Conservation (phyloP, 2,329 filamentous ascomycete genomes). For the Ascochyta clinopodiicola region DNA sequence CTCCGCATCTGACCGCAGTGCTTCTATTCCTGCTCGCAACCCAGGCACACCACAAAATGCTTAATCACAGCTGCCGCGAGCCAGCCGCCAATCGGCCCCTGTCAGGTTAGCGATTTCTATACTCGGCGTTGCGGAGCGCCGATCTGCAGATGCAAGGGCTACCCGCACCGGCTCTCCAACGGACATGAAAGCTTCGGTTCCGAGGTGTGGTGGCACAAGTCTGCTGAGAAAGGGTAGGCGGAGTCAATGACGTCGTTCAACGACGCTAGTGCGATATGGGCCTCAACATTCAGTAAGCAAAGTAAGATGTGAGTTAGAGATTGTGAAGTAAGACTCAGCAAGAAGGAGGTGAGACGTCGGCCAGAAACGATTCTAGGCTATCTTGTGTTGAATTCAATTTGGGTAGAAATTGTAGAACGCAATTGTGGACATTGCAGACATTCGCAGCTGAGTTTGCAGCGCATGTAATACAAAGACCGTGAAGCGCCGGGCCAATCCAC, state of each 20-base stretch:
- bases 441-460: no score
- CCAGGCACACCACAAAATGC: not conserved
- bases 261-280: not conserved
- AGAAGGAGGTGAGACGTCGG: no score
- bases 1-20: not conserved
- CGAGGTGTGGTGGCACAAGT: not conserved
- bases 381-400: no score
- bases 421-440: no score
- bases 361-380: no score
- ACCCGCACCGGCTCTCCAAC: conserved; percentile 30
- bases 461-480: not conserved
- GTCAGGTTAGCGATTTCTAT: not conserved
- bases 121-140: conserved; percentile 3
- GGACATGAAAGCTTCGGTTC: conserved; percentile 1
- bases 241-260: conserved; percentile 7
- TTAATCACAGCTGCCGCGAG: not conserved
- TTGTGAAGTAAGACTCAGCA: no score
- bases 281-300: no score
- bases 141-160: conserved; percentile 6
- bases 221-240: not conserved
- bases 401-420: no score
- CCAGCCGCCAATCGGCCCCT: not conserved
- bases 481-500: no score
- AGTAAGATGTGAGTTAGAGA: no score
- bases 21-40: not conserved